Base-by-base conservation (phyloP, 208 protist species). In the Trypanosoma boissoni region DNA sequence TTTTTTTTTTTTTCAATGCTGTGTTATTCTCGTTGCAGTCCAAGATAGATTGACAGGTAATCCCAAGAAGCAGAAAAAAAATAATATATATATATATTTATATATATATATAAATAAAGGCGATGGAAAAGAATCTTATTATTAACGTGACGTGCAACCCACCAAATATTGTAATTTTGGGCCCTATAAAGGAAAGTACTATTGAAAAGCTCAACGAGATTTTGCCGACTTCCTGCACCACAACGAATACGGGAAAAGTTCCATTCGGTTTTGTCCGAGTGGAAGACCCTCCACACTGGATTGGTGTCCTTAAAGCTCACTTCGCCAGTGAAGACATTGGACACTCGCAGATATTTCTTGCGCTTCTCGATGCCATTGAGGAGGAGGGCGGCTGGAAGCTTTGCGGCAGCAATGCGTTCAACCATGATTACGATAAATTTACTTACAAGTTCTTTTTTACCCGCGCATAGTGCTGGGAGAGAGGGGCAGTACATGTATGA, bases 361-460 rank as follows among this genome's bases (percentile, higher is more conserved):
- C 86, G 3, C 32, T 95, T 23, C 74, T 95, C 32, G 83, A 95
- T 57, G 77, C 76, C 10, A 64, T 95, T 18, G 88, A 95, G 58
- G 83, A 95, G 70, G 88, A 93, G 64, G 87, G 87, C 23, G 63
- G 61, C n/a, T 96, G 90, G 87, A 93, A 76, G 58, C 70, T 96
- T 28, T 73, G 83, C 14, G 90, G 85, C 31, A 86, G 74, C 68
- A 88, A 87, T 8, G 74, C 80, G 2, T 71, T 84, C 55, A 83
- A 46, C 50, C 86, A 92, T 59, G 86, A 92, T 58, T 60, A 32
- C 46, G 75, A 87, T 42, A 96, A 96, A 64, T 67, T 68, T 39
- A 91, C 86, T 6, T 92, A 92, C 74, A 86, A 86, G 53, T 91
- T 94, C 63, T 96, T 94, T 55, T 96, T 96, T 67, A 80, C 94